phyloP scores from a whole-genome alignment of 2,329 filamentous ascomycete species.

The Penicillium sclerotiorum region DNA sequence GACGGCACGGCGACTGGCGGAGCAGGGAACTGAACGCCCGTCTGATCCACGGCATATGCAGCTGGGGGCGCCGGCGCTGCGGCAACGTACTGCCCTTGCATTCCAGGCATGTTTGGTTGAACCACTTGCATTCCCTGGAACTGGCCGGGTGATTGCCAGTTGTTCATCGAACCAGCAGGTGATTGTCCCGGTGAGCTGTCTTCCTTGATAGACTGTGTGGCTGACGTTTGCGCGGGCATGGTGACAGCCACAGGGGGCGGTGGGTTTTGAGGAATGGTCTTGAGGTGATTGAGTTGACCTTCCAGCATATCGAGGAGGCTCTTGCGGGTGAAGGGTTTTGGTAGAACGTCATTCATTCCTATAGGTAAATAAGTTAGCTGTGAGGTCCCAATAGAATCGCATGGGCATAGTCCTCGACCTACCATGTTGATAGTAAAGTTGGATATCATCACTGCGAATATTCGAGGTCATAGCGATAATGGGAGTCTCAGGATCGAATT shows the following conservation, averaged over 20 bases:
- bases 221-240: constrained; percentile 53
- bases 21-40: constrained; percentile 43
- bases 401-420: constrained; percentile 29
- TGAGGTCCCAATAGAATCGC: too few species aligned
- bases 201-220: constrained; percentile 61
- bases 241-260: constrained; percentile 42
- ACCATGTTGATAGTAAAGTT: constrained; percentile 97
- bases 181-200: constrained; percentile 66
- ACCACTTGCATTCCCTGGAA: constrained; percentile 62
- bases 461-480: constrained; percentile 99
- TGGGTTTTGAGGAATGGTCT: constrained; percentile 64
- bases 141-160: constrained; percentile 66
- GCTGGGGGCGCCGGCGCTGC: constrained; percentile 41
- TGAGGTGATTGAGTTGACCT: constrained; percentile 82
- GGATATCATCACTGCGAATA: constrained; percentile 93
- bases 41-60: constrained; percentile 43
- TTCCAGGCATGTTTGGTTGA: constrained; percentile 49
- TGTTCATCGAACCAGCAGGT: constrained; percentile 59
- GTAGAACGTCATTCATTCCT: constrained; percentile 98
- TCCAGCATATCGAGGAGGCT: constrained; percentile 83
- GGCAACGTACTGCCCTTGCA: constrained; percentile 46
- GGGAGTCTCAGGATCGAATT: constrained; percentile 78
- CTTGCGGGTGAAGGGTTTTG: constrained; percentile 93
- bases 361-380: too few species aligned
- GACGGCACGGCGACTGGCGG: constrained; percentile 39